phyloP scores from a whole-genome alignment of 495 filamentous ascomycete genomes.

The Elasticomyces elasticus region DNA sequence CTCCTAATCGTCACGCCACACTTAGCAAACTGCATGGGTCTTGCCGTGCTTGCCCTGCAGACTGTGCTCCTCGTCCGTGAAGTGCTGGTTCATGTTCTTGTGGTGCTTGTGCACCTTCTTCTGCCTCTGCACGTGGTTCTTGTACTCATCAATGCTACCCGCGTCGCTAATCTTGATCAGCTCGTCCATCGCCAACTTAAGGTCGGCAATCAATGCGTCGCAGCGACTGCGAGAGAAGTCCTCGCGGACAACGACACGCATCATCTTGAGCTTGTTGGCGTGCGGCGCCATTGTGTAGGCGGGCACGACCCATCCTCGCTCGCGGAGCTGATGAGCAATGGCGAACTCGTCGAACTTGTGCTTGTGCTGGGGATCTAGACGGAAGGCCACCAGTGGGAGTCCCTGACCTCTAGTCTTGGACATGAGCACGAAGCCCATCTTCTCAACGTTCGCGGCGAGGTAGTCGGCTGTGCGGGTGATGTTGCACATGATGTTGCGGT shows the following conservation, averaged over 20 bases:
- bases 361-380: constrained; percentile 48
- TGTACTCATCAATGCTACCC: constrained; percentile 50
- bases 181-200: constrained; percentile 57
- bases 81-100: constrained; percentile 54
- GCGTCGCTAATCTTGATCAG: constrained; percentile 64
- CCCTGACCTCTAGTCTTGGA: constrained; percentile 63
- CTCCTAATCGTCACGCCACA: background rate
- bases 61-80: constrained; percentile 67
- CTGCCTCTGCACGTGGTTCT: constrained; percentile 52
- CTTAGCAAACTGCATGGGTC: constrained; percentile 72
- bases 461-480: constrained; percentile 76
- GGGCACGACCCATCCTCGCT: constrained; percentile 80
- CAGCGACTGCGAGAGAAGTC: constrained; percentile 73
- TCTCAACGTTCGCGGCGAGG: constrained; percentile 54
- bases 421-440: constrained; percentile 76
- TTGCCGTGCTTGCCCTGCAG: constrained; percentile 83
- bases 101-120: constrained; percentile 44
- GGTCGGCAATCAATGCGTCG: constrained; percentile 60
- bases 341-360: constrained; percentile 64
- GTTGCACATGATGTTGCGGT: constrained; percentile 78
- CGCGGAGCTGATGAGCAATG: constrained; percentile 66
- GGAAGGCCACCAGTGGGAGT: constrained; percentile 78
- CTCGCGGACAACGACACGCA: constrained; percentile 80
- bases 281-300: constrained; percentile 93
- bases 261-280: constrained; percentile 65